These are phyloP conservation scores for Candida railenensis DNA, from an alignment of 805 yeast species.

Conservation along the genomic window DNA sequence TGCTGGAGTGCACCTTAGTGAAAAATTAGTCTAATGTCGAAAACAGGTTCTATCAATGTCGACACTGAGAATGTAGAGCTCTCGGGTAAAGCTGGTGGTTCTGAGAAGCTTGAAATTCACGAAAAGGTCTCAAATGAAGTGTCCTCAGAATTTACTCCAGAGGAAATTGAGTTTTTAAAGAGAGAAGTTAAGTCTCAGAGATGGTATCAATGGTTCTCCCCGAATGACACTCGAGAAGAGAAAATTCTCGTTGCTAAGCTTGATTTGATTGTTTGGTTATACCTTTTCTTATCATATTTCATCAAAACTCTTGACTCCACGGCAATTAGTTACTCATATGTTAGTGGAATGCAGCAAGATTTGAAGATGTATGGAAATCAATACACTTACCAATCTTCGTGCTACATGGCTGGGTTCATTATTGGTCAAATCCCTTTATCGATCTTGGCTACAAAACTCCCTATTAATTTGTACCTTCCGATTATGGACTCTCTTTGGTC, in stretches of 20 bases:
- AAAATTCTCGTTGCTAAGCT: constrained; percentile 26
- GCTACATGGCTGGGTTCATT: constrained; percentile 29
- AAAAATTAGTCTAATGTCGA: background rate
- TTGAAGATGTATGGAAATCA: constrained; percentile 27
- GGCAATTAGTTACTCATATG: constrained; percentile 23
- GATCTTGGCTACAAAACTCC: constrained; percentile 18
- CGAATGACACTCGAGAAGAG: constrained; percentile 25
- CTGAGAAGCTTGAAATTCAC: background rate
- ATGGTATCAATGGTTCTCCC: constrained; percentile 30
- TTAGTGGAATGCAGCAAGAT: constrained; percentile 21
- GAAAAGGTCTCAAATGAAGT: background rate
- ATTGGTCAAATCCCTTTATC: constrained; percentile 25
- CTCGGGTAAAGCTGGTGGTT: background rate
- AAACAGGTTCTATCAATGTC: background rate
- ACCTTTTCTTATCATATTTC: constrained; percentile 26
- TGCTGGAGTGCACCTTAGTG: too few relatives aligned
- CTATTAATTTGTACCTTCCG: constrained; percentile 12
- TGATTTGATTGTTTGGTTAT: constrained; percentile 24
- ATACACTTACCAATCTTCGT: constrained; percentile 10
- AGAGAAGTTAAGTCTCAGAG: constrained; percentile 13
- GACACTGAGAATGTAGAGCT: background rate
- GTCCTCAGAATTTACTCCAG: constrained; percentile 7
- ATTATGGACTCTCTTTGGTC: constrained; percentile 18
- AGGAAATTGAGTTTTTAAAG: constrained; percentile 11
- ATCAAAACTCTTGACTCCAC: constrained; percentile 20